Evolutionary conservation across 805 yeast species (phyloP), one percentile per base, ranked within the genome.

Genomic region (Huiozyma naganishii): DNA sequence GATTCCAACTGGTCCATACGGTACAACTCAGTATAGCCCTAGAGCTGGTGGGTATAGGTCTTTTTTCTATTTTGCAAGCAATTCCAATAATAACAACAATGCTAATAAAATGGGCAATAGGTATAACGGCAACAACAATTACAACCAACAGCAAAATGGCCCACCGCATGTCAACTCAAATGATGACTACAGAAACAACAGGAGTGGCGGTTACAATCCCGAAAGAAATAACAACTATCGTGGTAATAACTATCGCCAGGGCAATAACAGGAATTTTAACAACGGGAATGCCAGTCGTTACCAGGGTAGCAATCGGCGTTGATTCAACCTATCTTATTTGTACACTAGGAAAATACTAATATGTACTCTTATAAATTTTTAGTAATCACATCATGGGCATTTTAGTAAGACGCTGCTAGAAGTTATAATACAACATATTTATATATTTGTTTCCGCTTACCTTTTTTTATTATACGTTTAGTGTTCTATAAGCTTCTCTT

Each of bases 41-140:
- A 64, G 80, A 44, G 65, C 63, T 33, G 80, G 80, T 41, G 79
- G 80, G 4, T 74, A 69, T 50, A 68, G 70, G 47, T 63, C 71
- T 9, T 73, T 72, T 45, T 53, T 72, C 40, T 54, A 52, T 53
- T 48, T 59, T 60, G 60, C 52, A 52, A 54, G 37, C 35, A 29
- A 37, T 7, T 42, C 42, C 40, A 44, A 46, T 36, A 42, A 41
- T 32, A 42, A 37, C 17, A n/a, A 34, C 8, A 39, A 42, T 27
- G 23, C 36, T 37, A 39, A 35, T 33, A 23, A 37, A n/a, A 29
- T 33, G 48, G 48, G 35, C 17, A 37, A 43, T 27, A 43, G 41
- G 7, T 32, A 44, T 41, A 40, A 48, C 37, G 41, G 48, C 28
- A 32, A 45, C 8, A 47, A 50, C 30, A 45, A 40, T 27, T 32